phyloP scores from a whole-genome alignment of 2,329 filamentous ascomycete species.

The Neonectria ditissima region DNA sequence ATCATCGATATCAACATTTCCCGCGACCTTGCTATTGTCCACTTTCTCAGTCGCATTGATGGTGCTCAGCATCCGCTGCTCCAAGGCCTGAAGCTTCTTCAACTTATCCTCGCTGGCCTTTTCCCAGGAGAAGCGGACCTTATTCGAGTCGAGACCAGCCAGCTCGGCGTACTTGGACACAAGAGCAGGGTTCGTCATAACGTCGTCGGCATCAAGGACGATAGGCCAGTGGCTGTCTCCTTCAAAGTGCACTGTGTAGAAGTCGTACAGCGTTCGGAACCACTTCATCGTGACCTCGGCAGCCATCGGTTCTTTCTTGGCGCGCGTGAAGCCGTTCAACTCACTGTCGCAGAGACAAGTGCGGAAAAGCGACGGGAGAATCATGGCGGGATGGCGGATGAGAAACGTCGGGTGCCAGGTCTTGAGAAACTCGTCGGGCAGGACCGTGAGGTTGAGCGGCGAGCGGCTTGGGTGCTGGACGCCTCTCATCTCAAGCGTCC shows the following conservation, averaged over 20 bases:
- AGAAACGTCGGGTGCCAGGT: slow-evolving; percentile 40
- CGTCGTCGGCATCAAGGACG: slow-evolving; percentile 36
- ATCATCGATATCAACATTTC: slow-evolving; percentile 26
- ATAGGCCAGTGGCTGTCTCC: slow-evolving; percentile 34
- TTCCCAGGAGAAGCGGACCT: slow-evolving; percentile 29
- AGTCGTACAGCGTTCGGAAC: slow-evolving; percentile 32
- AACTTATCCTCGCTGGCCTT: slow-evolving; percentile 8
- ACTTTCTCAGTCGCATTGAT: slow-evolving; percentile 31
- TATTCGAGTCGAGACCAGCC: slow-evolving; percentile 28
- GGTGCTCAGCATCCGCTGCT: slow-evolving; percentile 32
- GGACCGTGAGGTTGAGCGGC: slow-evolving; percentile 30
- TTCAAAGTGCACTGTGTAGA: slow-evolving; percentile 24
- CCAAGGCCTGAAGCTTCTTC: slow-evolving; percentile 6
- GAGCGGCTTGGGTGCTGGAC: slow-evolving; percentile 26
- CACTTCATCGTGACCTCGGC: slow-evolving; percentile 31
- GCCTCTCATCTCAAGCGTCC: not conserved
- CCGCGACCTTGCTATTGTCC: slow-evolving; percentile 29
- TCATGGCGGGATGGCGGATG: slow-evolving; percentile 34
- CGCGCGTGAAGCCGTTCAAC: slow-evolving; percentile 3
- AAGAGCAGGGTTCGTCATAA: slow-evolving; percentile 30
- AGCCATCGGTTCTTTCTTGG: slow-evolving; percentile 11
- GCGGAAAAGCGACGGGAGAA: slow-evolving; percentile 33
- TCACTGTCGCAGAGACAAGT: slow-evolving; percentile 17
- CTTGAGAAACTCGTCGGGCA: slow-evolving; percentile 38
- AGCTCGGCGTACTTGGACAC: slow-evolving; percentile 30